Evolutionary conservation across 257 asterid genomes (phyloP).

Genomic region (Anisodus acutangulus): DNA sequence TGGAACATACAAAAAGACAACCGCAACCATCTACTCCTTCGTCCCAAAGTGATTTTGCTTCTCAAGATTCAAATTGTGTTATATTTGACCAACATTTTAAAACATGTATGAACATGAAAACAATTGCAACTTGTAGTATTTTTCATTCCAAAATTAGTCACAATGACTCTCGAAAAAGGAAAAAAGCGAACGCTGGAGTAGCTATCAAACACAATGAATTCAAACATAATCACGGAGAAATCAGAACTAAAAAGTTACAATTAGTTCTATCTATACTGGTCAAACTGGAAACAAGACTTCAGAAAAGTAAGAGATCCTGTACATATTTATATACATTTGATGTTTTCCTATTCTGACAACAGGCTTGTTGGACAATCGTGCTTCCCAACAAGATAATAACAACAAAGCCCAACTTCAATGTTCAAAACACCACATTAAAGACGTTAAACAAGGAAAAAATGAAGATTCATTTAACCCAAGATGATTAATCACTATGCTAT

Average conservation of each 20-base stretch:
- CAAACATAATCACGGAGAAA: neutral
- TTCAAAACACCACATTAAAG: slow-evolving; percentile 26
- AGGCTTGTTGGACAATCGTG: slow-evolving; percentile 37
- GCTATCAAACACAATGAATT: neutral
- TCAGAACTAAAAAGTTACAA: neutral
- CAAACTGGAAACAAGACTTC: neutral
- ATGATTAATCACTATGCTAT: slow-evolving; percentile 10
- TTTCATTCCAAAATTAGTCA: too few species aligned
- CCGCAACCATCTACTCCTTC: too few species aligned
- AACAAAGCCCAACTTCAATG: neutral
- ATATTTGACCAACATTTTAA: neutral
- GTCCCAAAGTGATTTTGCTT: too few species aligned
- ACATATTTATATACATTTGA: slow-evolving; percentile 5
- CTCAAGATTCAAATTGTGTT: neutral
- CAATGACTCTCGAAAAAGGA: too few species aligned
- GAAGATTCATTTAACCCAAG: slow-evolving; percentile 23
- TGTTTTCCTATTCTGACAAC: slow-evolving; percentile 29
- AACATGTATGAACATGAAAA: neutral
- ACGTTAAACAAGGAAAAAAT: slow-evolving; percentile 10
- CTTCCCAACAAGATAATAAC: slow-evolving; percentile 32
- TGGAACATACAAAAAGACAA: too few species aligned
- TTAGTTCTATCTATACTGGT: neutral
- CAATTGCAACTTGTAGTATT: neutral
- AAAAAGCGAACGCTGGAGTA: too few species aligned
- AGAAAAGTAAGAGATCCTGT: neutral